Evolutionary conservation across 805 yeast genomes (phyloP).

Genomic region (Teunomyces barrocoloradensis): DNA sequence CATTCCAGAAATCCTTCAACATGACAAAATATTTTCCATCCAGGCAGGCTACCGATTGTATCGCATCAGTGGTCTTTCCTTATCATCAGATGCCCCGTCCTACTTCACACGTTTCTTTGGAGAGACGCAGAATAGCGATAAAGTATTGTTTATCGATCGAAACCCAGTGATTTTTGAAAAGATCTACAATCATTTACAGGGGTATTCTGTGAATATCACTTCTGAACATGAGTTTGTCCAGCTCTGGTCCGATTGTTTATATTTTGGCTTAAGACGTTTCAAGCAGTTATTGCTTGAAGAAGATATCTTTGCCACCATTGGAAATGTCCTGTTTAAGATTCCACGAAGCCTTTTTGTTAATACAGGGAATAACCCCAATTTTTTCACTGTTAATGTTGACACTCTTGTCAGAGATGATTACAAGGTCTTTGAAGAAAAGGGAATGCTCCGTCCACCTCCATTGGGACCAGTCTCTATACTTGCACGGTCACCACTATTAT

Average conservation of each 20-base stretch:
- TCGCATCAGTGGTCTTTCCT: conserved; percentile 75
- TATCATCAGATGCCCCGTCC: conserved; percentile 84
- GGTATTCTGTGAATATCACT: conserved; percentile 64
- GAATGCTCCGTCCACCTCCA: conserved; percentile 76
- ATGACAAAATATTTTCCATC: conserved; percentile 63
- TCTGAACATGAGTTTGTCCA: conserved; percentile 61
- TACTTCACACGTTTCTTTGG: conserved; percentile 75
- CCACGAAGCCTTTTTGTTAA: conserved; percentile 51
- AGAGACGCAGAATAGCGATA: conserved; percentile 35
- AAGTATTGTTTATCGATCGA: conserved; percentile 65
- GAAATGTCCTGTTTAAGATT: conserved; percentile 58
- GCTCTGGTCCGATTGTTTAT: conserved; percentile 66
- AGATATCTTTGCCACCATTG: conserved; percentile 58
- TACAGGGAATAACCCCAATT: conserved; percentile 77
- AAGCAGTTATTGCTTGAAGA: conserved; percentile 47
- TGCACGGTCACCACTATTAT: conserved; percentile 52
- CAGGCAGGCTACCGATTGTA: conserved; percentile 67
- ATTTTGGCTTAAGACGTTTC: conserved; percentile 63
- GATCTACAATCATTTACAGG: conserved; percentile 74
- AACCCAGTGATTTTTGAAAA: conserved; percentile 65
- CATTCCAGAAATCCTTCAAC: conserved; percentile 60
- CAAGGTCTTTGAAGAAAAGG: conserved; percentile 32
- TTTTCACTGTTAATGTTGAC: conserved; percentile 61
- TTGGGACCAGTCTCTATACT: conserved; percentile 54
- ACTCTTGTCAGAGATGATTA: conserved; percentile 49